These are phyloP conservation scores for Oryza coarctata DNA, from an alignment of 176 grass and related monocot species.

Conservation along the genomic window DNA sequence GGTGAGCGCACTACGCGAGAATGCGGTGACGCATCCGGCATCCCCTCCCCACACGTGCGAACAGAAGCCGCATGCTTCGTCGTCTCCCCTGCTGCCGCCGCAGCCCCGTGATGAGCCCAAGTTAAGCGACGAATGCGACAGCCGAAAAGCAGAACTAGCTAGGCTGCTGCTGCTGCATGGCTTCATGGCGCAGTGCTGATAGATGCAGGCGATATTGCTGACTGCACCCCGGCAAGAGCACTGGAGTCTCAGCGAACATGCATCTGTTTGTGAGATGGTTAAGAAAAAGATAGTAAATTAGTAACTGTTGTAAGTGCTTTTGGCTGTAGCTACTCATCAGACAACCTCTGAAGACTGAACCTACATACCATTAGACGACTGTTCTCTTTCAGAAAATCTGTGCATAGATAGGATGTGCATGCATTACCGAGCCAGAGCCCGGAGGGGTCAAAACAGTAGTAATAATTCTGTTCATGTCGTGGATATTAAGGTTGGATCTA, in stretches of 20 bases:
- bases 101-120: background rate
- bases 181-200: background rate
- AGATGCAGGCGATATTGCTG: background rate
- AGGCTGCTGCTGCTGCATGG: background rate
- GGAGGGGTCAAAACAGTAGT: background rate
- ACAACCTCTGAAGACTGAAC: background rate
- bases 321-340: background rate
- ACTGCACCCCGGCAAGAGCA: background rate
- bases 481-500: no score
- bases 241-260: background rate
- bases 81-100: background rate
- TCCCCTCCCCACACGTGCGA: conserved; percentile 16
- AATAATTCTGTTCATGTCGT: background rate
- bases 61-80: conserved; percentile 18
- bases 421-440: background rate
- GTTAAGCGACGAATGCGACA: background rate
- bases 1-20: conserved; percentile 11
- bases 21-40: background rate
- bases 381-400: background rate
- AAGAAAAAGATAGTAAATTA: no score
- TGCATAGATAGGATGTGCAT: background rate
- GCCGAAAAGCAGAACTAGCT: background rate
- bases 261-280: background rate
- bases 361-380: background rate
- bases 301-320: background rate